Base-by-base conservation (phyloP, 768 basidiomycete species). In the Candolleomyces efflorescens region DNA sequence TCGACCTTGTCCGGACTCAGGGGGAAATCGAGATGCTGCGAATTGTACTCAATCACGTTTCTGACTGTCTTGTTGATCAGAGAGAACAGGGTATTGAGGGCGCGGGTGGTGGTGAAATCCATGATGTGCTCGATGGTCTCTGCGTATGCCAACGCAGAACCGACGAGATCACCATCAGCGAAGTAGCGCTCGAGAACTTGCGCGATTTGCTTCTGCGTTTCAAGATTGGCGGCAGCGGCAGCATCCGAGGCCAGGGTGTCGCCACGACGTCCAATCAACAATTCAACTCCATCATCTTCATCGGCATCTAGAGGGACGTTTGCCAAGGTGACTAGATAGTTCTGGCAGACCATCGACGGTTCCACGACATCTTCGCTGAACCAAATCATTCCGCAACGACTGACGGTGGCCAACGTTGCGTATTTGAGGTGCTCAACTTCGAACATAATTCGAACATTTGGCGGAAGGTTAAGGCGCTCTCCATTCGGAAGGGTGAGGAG, bases 381-480 rank as follows among this genome's bases (percentile, higher is more conserved):
- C 97, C 97, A 99, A 65, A 99, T 96, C 97, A 99, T 99, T 69
- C 97, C 97, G 67, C 97, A 99, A 56, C 97, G 95, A 84, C 94
- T 97, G 79, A 99, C 97, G 24, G 97, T 99, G 15, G 97, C 97
- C 54, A 90, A 85, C 3, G 97, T 99, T 0, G 97, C 97, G 70
- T 96, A 99, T 65, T 87, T 90, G 63, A 99, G 83, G 70, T 97
- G 94, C 69, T 98, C 97, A 56, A 98, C 97, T 70, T 99, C 97
- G 69, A 99, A 98, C 94, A 99, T 96, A 71, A 99, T 95, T 54
- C 97, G 89, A 22, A 99, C 94, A 67, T 98, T 98, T 3, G 93
- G 83, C 1, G 97, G 97, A 23, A 99, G 80, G 68, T 94, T 98
- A 57, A 99, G 86, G 61, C 97, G 94, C 69, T 99, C 97, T 64